Evolutionary conservation across 2,329 filamentous ascomycete species (phyloP).

Genomic region (Cladosporium austrohemisphaericum): DNA sequence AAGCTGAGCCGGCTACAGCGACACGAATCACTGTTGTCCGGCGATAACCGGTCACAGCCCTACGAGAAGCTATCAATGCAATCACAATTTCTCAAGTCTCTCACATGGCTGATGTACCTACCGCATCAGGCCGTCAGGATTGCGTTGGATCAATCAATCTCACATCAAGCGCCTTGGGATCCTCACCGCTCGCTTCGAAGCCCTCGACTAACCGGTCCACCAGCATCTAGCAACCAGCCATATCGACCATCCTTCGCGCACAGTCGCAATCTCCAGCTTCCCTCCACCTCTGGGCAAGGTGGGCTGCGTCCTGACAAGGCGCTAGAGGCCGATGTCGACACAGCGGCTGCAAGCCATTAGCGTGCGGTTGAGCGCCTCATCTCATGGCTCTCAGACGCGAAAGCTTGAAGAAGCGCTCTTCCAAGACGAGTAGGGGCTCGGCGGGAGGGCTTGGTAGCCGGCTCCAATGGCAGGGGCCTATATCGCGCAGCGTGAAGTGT

Average conservation of each 20-base stretch:
- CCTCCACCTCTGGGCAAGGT: constrained; percentile 1
- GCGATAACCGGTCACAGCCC: too few relatives aligned
- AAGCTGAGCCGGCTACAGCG: too few relatives aligned
- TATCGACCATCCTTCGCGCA: neutral
- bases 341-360: neutral
- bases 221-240: neutral
- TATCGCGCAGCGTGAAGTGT: neutral
- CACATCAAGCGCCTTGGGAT: neutral
- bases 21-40: too few relatives aligned
- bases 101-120: constrained; percentile 4
- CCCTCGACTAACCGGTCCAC: neutral
- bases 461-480: neutral
- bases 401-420: constrained; percentile 1
- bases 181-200: constrained; percentile 4
- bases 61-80: too few relatives aligned
- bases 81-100: too few relatives aligned
- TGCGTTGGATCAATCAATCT: neutral
- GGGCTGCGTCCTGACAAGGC: neutral
- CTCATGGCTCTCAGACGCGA: neutral
- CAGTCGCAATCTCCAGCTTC: constrained; percentile 1
- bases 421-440: constrained; percentile 13
- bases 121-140: constrained; percentile 1
- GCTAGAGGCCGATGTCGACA: neutral
- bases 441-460: constrained; percentile 12
- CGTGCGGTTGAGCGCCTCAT: neutral